Conservation (phyloP, 192 early-diverging fungal species). For the Cladochytrium replicatum region DNA sequence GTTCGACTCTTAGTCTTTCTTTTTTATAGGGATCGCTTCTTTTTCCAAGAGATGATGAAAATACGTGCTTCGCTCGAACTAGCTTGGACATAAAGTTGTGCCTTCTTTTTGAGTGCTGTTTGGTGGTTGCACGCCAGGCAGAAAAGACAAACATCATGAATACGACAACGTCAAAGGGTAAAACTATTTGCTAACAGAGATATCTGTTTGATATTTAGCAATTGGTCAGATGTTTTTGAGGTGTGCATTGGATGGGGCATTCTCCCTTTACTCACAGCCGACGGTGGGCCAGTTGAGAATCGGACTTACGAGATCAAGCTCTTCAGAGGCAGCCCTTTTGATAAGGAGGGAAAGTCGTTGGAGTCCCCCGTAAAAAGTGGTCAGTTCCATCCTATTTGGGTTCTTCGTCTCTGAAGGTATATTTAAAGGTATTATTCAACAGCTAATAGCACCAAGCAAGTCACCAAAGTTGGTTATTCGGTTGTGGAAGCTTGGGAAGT, state of each 20-base stretch:
- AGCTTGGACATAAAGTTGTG: slow-evolving; percentile 32
- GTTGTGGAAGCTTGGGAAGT: slow-evolving; percentile 35
- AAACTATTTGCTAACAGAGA: neutral
- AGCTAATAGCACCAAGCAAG: slow-evolving; percentile 16
- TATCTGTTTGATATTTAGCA: neutral
- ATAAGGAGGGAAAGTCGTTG: slow-evolving; percentile 17
- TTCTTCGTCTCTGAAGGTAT: neutral
- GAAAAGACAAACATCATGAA: slow-evolving; percentile 6
- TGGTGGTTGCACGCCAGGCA: slow-evolving; percentile 17
- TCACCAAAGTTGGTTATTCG: slow-evolving; percentile 28
- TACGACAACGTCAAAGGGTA: neutral
- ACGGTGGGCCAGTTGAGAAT: slow-evolving; percentile 37
- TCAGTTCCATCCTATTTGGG: neutral
- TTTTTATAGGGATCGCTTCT: slow-evolving; percentile 27
- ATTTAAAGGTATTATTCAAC: slow-evolving; percentile 15
- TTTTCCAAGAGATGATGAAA: slow-evolving; percentile 40
- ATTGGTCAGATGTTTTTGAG: slow-evolving; percentile 9
- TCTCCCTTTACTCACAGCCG: slow-evolving; percentile 34
- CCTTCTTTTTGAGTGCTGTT: slow-evolving; percentile 37
- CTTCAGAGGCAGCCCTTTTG: slow-evolving; percentile 34
- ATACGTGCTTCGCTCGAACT: slow-evolving; percentile 33
- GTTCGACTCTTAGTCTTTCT: neutral
- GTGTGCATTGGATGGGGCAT: slow-evolving; percentile 40
- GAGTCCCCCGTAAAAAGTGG: slow-evolving; percentile 18
- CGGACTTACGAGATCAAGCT: slow-evolving; percentile 37